Base-by-base conservation (phyloP, 2,329 filamentous ascomycete genomes). In the Fusarium buxicola region DNA sequence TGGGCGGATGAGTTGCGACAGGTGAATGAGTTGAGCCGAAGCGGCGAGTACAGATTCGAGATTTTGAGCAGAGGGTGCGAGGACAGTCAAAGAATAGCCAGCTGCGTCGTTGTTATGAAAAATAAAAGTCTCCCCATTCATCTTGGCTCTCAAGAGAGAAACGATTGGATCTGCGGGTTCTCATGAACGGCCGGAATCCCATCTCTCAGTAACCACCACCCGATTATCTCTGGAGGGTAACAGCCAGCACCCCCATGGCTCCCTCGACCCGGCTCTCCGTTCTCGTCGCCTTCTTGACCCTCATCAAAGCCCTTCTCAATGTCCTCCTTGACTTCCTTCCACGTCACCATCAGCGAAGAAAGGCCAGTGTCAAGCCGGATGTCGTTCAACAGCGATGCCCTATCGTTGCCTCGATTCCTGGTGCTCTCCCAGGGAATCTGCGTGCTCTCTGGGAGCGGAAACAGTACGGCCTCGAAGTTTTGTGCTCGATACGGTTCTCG, bases 401-500 rank as follows among this genome's bases (percentile, higher is more conserved):
- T 15, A 11, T 52, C 38, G 3, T 35, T 32, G 2, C 60, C 63
- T 9, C 57, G 25, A 4, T 60, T 61, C 8, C 58, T 47, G 4
- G 34, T 41, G 3, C 54, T 67, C 12, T 66, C 66, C 69, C 69
- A 74, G 0, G 72, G 72, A 10, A 75, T 66, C 15, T 44, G 44
- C 6, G 63, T 60, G 1, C 34, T 15, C 11, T 49, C 51, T 2
- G 72, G 69, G 4, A 76, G 57, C 3, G 47, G 40, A 4, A 50
- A 32, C 11, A 74, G 53, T 6, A 67, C 31, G 10, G 67, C 62
- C 1, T 47, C 38, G 13, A 68, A 66, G 8, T 49, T 24, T 9
- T 58, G 46, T 1, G 66, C 63, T 2, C 63, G 60, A n/a, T 62
- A 70, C 2, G 72, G 72, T 27, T 75, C 72, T 5, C 72, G 60